These are phyloP conservation scores for Cladophialophora immunda DNA, from an alignment of 2,329 filamentous ascomycete genomes.

Conservation along the genomic window DNA sequence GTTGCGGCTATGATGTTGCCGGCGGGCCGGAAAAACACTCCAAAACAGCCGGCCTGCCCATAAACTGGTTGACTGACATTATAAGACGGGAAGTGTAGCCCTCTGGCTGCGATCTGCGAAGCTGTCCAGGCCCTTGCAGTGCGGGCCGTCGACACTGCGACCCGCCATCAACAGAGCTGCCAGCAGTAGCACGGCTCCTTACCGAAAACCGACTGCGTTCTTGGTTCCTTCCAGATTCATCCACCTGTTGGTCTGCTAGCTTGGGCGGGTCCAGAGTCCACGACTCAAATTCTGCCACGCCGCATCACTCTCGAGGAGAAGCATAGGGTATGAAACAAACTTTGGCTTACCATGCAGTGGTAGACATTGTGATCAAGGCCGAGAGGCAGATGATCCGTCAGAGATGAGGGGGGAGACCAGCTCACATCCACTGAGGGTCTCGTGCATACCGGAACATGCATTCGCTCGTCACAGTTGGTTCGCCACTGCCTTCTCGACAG, in stretches of 20 bases:
- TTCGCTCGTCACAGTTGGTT: constrained; percentile 12
- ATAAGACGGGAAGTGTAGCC: background rate
- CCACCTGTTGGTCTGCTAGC: constrained; percentile 13
- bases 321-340: constrained; percentile 17
- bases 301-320: constrained; percentile 8
- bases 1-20: constrained; percentile 8
- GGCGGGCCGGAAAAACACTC: constrained; percentile 10
- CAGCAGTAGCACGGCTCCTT: constrained; percentile 17
- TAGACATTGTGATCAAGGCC: constrained; percentile 8
- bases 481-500: constrained; percentile 24
- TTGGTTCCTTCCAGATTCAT: constrained; percentile 17
- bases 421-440: constrained; percentile 22
- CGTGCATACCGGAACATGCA: constrained; percentile 23
- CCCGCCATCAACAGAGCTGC: constrained; percentile 21
- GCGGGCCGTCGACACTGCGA: constrained; percentile 11
- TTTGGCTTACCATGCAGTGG: constrained; percentile 13
- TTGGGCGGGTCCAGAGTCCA: constrained; percentile 23
- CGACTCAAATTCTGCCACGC: constrained; percentile 33
- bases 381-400: constrained; percentile 8
- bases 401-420: constrained; percentile 13
- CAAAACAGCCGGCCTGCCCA: constrained; percentile 8
- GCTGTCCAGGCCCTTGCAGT: constrained; percentile 13
- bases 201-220: constrained; percentile 14
- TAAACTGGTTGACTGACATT: background rate
- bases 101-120: constrained; percentile 6